These are phyloP conservation scores for Dacryopinax spathularia DNA, from an alignment of 768 basidiomycete genomes.

Conservation along the genomic window DNA sequence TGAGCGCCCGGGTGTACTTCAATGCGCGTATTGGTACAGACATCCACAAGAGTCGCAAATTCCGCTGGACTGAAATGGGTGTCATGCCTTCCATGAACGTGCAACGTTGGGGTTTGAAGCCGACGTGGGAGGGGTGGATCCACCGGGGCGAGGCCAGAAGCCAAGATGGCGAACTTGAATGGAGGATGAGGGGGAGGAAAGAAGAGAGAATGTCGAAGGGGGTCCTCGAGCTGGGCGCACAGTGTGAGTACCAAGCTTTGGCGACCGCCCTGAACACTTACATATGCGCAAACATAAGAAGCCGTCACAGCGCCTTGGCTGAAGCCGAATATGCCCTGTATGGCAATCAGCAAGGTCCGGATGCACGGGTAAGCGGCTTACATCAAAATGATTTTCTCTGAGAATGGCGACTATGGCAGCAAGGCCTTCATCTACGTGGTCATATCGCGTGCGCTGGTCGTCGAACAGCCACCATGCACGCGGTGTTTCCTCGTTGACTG, in stretches of 20 bases:
- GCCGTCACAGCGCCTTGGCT: slow-evolving; percentile 2
- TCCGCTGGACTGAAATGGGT: not conserved
- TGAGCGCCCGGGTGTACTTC: not conserved
- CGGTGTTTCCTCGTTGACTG: not conserved
- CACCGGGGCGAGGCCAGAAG: not conserved
- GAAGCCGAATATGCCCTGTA: slow-evolving; percentile 6
- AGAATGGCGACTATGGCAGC: not conserved
- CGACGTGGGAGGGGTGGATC: not conserved
- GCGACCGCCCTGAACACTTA: not conserved
- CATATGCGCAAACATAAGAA: slow-evolving; percentile 1
- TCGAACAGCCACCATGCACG: not conserved
- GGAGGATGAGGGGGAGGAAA: not conserved
- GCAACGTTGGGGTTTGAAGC: not conserved
- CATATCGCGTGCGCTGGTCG: not conserved
- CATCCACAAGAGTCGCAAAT: not conserved
- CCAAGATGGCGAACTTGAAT: not conserved
- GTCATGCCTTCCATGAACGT: not conserved
- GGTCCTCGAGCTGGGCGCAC: not conserved
- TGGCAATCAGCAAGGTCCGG: not conserved
- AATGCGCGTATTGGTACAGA: not conserved
- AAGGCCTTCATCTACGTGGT: not conserved
- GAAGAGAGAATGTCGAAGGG: not conserved
- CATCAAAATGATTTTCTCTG: not conserved
- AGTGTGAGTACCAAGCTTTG: not conserved
- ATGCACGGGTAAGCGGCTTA: too few relatives aligned